phyloP scores from a whole-genome alignment of 208 protist genomes.

The Plasmodiophora brassicae region DNA sequence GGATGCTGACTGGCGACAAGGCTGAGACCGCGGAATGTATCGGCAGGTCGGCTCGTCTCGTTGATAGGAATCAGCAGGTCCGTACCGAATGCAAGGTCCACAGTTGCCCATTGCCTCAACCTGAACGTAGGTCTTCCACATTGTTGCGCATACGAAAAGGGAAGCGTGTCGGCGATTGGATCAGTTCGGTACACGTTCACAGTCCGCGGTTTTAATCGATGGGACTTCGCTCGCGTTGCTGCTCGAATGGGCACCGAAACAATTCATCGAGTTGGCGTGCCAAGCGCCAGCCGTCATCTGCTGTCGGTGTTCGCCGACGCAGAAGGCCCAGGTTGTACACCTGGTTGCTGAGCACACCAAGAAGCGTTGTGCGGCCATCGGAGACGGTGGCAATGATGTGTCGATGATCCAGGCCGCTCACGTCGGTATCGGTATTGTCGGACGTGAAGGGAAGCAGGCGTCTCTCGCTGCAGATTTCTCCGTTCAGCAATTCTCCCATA shows the following conservation, averaged over 20 bases:
- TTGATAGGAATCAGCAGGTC: constrained; percentile 35
- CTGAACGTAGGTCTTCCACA: neutral
- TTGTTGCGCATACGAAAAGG: neutral
- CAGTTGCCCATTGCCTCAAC: neutral
- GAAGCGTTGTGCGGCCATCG: constrained; percentile 74
- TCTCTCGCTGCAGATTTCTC: constrained; percentile 95
- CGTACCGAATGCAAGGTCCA: neutral
- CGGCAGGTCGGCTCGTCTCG: constrained; percentile 40
- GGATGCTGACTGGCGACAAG: constrained; percentile 98
- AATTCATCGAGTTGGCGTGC: constrained; percentile 58
- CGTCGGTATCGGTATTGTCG: constrained; percentile 91
- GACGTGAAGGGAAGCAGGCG: constrained; percentile 94
- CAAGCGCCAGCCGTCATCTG: constrained; percentile 81
- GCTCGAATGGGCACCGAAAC: constrained; percentile 11
- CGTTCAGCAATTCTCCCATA: constrained; percentile 72
- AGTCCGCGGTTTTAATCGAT: neutral
- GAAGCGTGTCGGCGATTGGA: neutral
- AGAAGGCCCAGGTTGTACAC: constrained; percentile 92
- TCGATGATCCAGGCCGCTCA: constrained; percentile 86
- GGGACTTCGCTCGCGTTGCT: neutral
- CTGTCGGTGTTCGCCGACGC: constrained; percentile 90
- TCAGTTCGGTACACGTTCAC: neutral
- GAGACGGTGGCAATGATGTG: constrained; percentile 96
- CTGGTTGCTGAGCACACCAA: constrained; percentile 61
- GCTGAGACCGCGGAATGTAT: constrained; percentile 61